phyloP scores from a whole-genome alignment of 768 basidiomycete species.

The Amanita pallidorosea region DNA sequence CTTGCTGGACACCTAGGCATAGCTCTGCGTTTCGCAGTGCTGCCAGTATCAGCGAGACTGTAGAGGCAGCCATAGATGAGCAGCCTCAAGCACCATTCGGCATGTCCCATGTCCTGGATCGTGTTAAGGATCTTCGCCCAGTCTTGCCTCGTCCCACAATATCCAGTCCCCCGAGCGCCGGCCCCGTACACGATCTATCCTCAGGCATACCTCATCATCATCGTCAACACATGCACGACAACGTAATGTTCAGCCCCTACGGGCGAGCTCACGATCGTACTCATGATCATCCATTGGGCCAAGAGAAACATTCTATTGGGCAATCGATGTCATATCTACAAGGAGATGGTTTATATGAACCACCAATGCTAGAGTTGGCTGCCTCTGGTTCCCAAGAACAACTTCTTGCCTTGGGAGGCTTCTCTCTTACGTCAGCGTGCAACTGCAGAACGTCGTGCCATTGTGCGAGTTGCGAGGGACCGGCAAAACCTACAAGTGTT shows the following conservation, averaged over 20 bases:
- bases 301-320: slow-evolving; percentile 10
- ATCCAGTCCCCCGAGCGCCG: slow-evolving; percentile 15
- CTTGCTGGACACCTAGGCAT: slow-evolving; percentile 46
- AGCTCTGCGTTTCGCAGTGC: slow-evolving; percentile 22
- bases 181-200: slow-evolving; percentile 39
- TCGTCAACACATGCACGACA: slow-evolving; percentile 35
- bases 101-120: slow-evolving; percentile 40
- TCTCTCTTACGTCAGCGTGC: slow-evolving; percentile 34
- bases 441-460: slow-evolving; percentile 52
- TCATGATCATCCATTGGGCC: slow-evolving; percentile 17
- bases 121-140: slow-evolving; percentile 56
- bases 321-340: slow-evolving; percentile 14
- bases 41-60: slow-evolving; percentile 12
- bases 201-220: slow-evolving; percentile 29
- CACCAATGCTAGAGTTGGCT: slow-evolving; percentile 20
- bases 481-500: slow-evolving; percentile 19
- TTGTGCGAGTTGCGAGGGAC: slow-evolving; percentile 60
- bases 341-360: slow-evolving; percentile 17
- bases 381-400: slow-evolving; percentile 16
- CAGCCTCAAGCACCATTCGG: slow-evolving; percentile 3
- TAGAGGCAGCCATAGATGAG: background rate
- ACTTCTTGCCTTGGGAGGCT: background rate
- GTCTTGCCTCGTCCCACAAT: slow-evolving; percentile 51
- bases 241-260: slow-evolving; percentile 53
- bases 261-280: slow-evolving; percentile 49